Percentiles rank a stretch among this genome's conserved stretches.
These are phyloP conservation scores for Rostrohypoxylon terebratum DNA, from an alignment of 495 filamentous ascomycete genomes.

Conservation along the genomic window DNA sequence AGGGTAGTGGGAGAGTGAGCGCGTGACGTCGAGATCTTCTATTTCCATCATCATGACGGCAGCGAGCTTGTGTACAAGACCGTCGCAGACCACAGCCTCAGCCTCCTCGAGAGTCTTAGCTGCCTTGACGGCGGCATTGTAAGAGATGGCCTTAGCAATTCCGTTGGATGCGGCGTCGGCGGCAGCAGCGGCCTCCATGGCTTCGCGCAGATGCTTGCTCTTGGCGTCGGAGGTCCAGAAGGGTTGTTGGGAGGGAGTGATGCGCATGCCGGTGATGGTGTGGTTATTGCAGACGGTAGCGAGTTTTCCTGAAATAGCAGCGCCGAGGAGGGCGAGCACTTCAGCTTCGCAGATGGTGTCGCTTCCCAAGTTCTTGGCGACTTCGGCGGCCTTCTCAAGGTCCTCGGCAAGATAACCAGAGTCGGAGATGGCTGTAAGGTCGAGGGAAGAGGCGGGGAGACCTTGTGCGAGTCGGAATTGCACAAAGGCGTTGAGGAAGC, in stretches of 20 bases:
- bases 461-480: constrained; percentile 60
- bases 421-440: constrained; percentile 67
- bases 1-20: constrained; percentile 62
- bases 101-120: constrained; percentile 58
- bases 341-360: constrained; percentile 65
- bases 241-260: constrained; percentile 58
- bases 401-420: constrained; percentile 67
- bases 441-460: constrained; percentile 63
- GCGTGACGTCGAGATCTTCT: constrained; percentile 63
- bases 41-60: constrained; percentile 63
- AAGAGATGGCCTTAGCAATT: constrained; percentile 51
- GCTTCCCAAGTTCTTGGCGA: constrained; percentile 61
- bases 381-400: constrained; percentile 59
- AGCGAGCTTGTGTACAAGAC: constrained; percentile 60
- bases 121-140: constrained; percentile 56
- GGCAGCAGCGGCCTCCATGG: constrained; percentile 58
- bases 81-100: constrained; percentile 59
- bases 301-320: constrained; percentile 59
- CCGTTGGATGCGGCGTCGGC: constrained; percentile 47
- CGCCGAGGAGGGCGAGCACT: constrained; percentile 61
- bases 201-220: constrained; percentile 62
- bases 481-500: constrained; percentile 68
- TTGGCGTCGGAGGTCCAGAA: constrained; percentile 66
- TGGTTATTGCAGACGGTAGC: constrained; percentile 58
- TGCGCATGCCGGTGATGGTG: constrained; percentile 65